These are phyloP conservation scores for Phlyctochytrium planicorne DNA, from an alignment of 192 early-diverging fungal species.

Conservation along the genomic window DNA sequence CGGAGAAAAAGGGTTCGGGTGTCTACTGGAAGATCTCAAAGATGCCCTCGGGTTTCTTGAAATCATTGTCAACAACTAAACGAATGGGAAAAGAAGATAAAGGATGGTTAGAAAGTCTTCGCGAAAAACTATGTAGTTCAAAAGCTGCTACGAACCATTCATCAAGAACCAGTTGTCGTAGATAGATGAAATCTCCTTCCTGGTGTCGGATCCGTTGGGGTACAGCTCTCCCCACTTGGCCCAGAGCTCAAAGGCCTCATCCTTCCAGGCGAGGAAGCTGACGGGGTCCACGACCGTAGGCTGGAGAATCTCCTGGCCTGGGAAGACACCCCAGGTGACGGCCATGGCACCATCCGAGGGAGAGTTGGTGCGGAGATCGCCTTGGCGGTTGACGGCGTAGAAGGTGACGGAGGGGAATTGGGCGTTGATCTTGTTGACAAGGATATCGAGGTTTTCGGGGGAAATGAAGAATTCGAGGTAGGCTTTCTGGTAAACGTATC, in stretches of 20 bases:
- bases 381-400: conserved; percentile 84
- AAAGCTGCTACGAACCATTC: conserved; percentile 46
- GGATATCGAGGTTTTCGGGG: conserved; percentile 61
- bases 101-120: background rate
- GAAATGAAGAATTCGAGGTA: conserved; percentile 96
- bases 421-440: conserved; percentile 68
- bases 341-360: conserved; percentile 86
- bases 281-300: conserved; percentile 89
- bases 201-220: conserved; percentile 42
- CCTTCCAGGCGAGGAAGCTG: conserved; percentile 94
- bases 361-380: conserved; percentile 90
- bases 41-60: conserved; percentile 66
- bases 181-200: conserved; percentile 61
- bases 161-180: conserved; percentile 81
- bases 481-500: conserved; percentile 94
- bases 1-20: too few species aligned
- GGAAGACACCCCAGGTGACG: conserved; percentile 98
- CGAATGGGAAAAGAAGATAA: background rate
- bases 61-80: conserved; percentile 89
- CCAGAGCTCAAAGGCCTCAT: conserved; percentile 95
- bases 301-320: conserved; percentile 93
- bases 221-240: conserved; percentile 80
- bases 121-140: background rate
- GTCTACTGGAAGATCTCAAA: conserved; percentile 78
- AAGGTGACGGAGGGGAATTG: conserved; percentile 73